Percentiles rank a stretch among this genome's conserved stretches.
phyloP scores from a whole-genome alignment of 106 monocot species.

The Posidonia australis region DNA sequence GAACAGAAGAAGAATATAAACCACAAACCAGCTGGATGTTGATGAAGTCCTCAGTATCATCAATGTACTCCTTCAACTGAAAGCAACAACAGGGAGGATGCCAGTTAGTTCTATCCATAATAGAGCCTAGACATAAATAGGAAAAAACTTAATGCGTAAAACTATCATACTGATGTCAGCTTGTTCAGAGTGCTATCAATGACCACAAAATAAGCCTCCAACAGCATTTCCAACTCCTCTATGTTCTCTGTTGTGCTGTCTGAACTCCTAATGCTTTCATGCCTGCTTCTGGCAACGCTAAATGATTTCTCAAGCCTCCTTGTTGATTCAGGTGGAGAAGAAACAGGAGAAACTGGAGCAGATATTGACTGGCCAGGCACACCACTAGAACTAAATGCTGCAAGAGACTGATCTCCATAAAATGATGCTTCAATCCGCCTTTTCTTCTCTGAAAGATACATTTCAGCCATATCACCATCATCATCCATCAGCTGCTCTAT shows the following conservation, averaged over 20 bases:
- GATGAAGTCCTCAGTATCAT: conserved; percentile 36
- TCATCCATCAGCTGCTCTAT: conserved; percentile 96
- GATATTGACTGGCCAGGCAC: conserved; percentile 9
- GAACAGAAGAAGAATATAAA: background rate
- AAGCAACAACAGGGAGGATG: background rate
- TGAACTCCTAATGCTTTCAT: conserved; percentile 57
- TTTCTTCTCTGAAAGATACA: conserved; percentile 85
- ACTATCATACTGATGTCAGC: conserved; percentile 13
- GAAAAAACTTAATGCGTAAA: background rate
- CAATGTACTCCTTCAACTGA: conserved; percentile 33
- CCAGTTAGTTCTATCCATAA: background rate
- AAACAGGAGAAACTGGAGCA: conserved; percentile 30
- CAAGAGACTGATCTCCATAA: conserved; percentile 31
- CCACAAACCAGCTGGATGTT: conserved; percentile 24
- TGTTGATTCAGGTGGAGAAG: conserved; percentile 45
- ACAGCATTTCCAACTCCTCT: conserved; percentile 82
- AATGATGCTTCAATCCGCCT: conserved; percentile 43
- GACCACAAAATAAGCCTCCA: conserved; percentile 87
- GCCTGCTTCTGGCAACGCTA: conserved; percentile 53
- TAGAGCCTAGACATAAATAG: background rate
- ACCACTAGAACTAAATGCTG: conserved; percentile 5
- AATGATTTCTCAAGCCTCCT: conserved; percentile 42
- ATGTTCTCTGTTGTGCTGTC: conserved; percentile 41
- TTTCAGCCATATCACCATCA: conserved; percentile 86
- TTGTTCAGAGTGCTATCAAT: conserved; percentile 80